phyloP scores from a whole-genome alignment of 2,329 filamentous ascomycete genomes.

The Fusarium burgessii region DNA sequence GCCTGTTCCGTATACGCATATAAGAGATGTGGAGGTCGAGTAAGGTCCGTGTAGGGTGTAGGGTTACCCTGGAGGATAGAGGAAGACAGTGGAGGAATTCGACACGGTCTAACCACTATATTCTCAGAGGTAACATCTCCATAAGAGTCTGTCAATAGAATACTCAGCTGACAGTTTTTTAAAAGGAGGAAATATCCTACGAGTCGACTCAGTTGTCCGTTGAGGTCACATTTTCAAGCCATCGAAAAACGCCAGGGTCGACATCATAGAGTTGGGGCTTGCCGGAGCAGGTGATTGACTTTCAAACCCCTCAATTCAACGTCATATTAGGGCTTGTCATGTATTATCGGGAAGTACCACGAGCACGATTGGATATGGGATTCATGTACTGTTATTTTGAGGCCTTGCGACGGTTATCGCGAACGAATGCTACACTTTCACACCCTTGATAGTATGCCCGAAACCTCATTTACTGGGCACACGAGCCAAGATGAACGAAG shows the following conservation, averaged over 20 bases:
- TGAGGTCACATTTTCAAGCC: background rate
- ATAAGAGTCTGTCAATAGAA: background rate
- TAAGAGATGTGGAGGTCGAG: background rate
- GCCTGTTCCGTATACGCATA: conserved; percentile 19
- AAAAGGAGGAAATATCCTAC: no score
- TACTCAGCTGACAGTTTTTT: background rate
- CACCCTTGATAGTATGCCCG: background rate
- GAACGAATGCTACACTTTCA: conserved; percentile 11
- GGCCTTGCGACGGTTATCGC: background rate
- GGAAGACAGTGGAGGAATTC: background rate
- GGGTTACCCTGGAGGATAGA: background rate
- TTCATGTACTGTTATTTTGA: background rate
- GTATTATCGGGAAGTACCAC: conserved; percentile 3
- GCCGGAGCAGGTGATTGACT: background rate
- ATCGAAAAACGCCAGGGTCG: background rate
- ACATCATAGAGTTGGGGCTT: background rate
- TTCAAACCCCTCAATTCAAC: background rate
- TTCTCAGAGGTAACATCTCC: background rate
- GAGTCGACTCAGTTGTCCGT: background rate
- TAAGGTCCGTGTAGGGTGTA: background rate
- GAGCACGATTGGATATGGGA: background rate
- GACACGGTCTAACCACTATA: background rate
- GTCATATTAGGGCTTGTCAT: conserved; percentile 6
- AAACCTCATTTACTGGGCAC: background rate
- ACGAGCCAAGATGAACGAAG: background rate